Percentiles rank a stretch among this genome's conserved stretches.
Evolutionary conservation across 306 rosid species (phyloP).

Genomic region (Ziziphus jujuba): DNA sequence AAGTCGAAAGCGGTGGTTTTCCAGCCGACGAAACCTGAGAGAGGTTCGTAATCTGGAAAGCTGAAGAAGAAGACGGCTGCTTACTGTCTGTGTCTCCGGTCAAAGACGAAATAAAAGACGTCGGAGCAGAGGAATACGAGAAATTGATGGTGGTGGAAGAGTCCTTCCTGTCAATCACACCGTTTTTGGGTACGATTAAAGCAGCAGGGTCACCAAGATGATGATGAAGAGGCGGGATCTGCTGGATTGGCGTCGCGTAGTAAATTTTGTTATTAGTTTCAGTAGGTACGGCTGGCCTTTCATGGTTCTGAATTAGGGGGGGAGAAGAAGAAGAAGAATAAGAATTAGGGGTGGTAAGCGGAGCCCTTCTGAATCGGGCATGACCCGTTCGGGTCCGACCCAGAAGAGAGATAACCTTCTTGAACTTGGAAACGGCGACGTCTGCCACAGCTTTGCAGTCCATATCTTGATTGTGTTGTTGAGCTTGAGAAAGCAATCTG

Average conservation of each 20-base stretch:
- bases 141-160: slow-evolving; percentile 63
- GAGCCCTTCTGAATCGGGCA: slow-evolving; percentile 83
- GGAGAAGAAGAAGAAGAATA: neutral
- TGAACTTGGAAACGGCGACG: slow-evolving; percentile 81
- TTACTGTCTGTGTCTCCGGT: slow-evolving; percentile 62
- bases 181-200: slow-evolving; percentile 17
- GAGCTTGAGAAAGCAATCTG: slow-evolving; percentile 31
- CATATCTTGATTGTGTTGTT: slow-evolving; percentile 49
- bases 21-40: slow-evolving; percentile 64
- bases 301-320: slow-evolving; percentile 10
- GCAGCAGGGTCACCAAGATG: neutral
- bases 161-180: slow-evolving; percentile 36
- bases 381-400: slow-evolving; percentile 84
- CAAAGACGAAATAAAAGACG: slow-evolving; percentile 66
- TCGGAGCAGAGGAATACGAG: slow-evolving; percentile 46
- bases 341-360: too few relatives aligned
- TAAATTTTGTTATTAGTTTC: slow-evolving; percentile 30
- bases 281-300: neutral
- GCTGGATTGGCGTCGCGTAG: slow-evolving; percentile 74
- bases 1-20: slow-evolving; percentile 67
- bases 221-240: slow-evolving; percentile 55
- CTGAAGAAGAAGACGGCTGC: slow-evolving; percentile 52
- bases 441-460: slow-evolving; percentile 72
- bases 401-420: slow-evolving; percentile 71
- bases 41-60: slow-evolving; percentile 63